Conservation (phyloP, 2,329 filamentous ascomycete species). For the Neurospora sp. region DNA sequence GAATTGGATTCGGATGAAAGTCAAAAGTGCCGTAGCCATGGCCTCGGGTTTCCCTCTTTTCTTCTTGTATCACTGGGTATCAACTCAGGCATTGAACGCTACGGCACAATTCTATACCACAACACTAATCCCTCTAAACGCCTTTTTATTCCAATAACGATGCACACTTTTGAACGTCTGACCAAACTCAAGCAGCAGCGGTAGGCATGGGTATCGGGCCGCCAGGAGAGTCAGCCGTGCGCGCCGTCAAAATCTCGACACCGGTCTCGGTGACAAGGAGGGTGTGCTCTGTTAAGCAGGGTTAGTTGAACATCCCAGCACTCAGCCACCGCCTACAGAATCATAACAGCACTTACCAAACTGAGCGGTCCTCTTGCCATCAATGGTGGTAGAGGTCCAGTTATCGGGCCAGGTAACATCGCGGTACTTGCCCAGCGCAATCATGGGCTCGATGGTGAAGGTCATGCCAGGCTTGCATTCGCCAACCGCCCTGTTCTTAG, state of each 20-base stretch:
- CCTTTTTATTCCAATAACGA: background rate
- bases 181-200: background rate
- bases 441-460: slow-evolving; percentile 99
- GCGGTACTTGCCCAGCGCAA: slow-evolving; percentile 78
- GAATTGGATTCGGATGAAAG: background rate
- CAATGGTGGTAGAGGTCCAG: slow-evolving; percentile 91
- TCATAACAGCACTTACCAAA: slow-evolving; percentile 54
- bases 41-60: background rate
- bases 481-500: slow-evolving; percentile 95
- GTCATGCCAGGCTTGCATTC: slow-evolving; percentile 94
- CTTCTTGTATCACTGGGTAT: background rate
- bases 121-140: background rate
- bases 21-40: background rate
- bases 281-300: slow-evolving; percentile 55
- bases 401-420: slow-evolving; percentile 98
- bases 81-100: background rate
- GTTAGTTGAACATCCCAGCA: slow-evolving; percentile 1
- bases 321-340: background rate
- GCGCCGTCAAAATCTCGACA: slow-evolving; percentile 72
- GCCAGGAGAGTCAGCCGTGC: slow-evolving; percentile 62
- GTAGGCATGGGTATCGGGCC: slow-evolving; percentile 54
- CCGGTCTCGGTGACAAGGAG: slow-evolving; percentile 76
- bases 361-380: slow-evolving; percentile 84
- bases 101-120: background rate
- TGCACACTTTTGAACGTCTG: background rate